Base-by-base conservation (phyloP, 2,329 filamentous ascomycete genomes). In the Neofusicoccum sp. region DNA sequence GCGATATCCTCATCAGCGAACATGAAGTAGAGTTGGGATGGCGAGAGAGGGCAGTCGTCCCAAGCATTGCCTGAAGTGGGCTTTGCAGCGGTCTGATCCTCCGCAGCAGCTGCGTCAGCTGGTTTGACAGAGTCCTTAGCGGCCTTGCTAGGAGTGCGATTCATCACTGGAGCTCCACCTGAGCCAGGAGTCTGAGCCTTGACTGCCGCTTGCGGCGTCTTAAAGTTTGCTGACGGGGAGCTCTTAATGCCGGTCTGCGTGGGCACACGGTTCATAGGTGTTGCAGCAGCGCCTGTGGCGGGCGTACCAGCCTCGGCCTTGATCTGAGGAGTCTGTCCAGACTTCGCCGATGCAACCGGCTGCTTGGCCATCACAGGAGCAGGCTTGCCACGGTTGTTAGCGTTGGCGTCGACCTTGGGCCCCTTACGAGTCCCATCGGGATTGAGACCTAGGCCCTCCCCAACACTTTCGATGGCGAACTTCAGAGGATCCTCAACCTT, bases 381-480 rank as follows among this genome's bases (percentile, higher is more conserved):
- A 44, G 69, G 65, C 11, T 64, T 47, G 8, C 61, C 60, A 14
- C 68, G 71, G 49, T 69, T 72, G 29, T 69, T 61, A 61, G 67
- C 68, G 33, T 66, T 68, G 12, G 65, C 64, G 11, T 73, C 71
- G 2, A 64, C 59, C 64, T 71, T 76, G 3, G 70, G 63, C n/a
- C 72, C 68, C 63, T 79, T 79, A 37, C 72, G 76, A 66, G 78
- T 79, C 54, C 78, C 77, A 56, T 83, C 79, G 59, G 80, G 72
- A 52, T 85, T 80, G n/a, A 86, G 73, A 43, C 77, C 76, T 11
- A 81, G 69, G 12, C 74, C 80, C 12, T 78, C 78, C 12, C 79
- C 79, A 65, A 85, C 78, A 45, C 80, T 82, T 6, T 84, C 81
- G 6, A 87, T 67, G 31, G 83, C 80, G 70, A 82, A 89, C n/a